Evolutionary conservation across 2,329 filamentous ascomycete species (phyloP), one percentile per base, ranked within the genome.

Genomic region (Fusarium tupiense): DNA sequence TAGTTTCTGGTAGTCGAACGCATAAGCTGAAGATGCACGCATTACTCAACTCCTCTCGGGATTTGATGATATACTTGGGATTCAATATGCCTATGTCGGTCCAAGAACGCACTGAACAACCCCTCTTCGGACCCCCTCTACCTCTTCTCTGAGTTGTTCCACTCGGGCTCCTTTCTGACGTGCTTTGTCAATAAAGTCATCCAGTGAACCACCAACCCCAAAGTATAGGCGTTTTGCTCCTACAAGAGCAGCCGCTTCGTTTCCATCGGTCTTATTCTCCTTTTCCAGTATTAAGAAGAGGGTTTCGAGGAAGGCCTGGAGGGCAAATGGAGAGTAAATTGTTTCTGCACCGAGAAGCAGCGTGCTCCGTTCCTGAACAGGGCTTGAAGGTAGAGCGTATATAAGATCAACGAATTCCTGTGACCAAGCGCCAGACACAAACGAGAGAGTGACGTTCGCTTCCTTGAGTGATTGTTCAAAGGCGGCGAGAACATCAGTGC

Each of bases 181-280:
- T 47, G 90, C 87, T 71, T 83, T 85, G 58, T 85, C 82, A 54
- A 91, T 84, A 76, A 96, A 94, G 73, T 93, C 93, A 80, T 94
- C 92, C 29, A 96, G 87, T 26, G 93, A 95, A 1, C 94, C 94
- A 0, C 94, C 94, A 10, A 96, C 94, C 6, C 94, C 94, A 82
- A 96, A 96, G 82, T 96, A 96, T 17, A 95, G 87, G 73, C 90
- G 89, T 84, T 96, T 96, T 3, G 94, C 94, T 6, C 89, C 93
- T 10, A 96, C 88, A 26, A 94, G 84, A 3, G 92, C 91, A 56
- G 88, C 88, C 0, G 90, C 89, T 59, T 84, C 83, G 58, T 86
- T 84, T 8, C 79, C 79, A 6, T 79, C 74, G 4, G 65, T 63
- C 8, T 56, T 40, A 40, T 69, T 64, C 57, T 91, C 86, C 57